Evolutionary conservation across 2,329 filamentous ascomycete species (phyloP), one percentile per base, ranked within the genome.

Genomic region (Podosphaera fusca): DNA sequence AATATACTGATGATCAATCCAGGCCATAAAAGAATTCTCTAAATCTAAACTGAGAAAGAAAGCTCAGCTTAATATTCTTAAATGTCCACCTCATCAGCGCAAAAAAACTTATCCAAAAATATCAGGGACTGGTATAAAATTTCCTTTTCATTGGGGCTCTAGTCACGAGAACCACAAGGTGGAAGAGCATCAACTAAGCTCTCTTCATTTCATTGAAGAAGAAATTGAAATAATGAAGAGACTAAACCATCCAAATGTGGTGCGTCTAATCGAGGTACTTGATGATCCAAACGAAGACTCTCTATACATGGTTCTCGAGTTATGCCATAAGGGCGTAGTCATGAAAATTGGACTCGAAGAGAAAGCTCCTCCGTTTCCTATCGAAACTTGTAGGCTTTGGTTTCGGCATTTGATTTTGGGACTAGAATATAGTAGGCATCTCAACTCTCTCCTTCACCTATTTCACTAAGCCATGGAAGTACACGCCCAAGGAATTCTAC

Each of bases 161-260:
- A 73, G 74, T 21, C 21, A 21, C 21, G 21, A 21, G 6, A 74
- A 78, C 49, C 70, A 74, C 54, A 69, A 71, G 31, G 73, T 76
- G 59, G 71, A 74, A 51, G 76, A 76, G 49, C 82, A 85, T 67
- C 83, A 82, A 63, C 73, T 74, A 33, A 79, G 82, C 64, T 80
- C 90, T 0, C 74, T 96, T 10, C 85, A 85, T 65, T 73, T 96
- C 59, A 96, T 98, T 68, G 85, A 88, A 60, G 86, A 95, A 69
- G 92, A 98, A 70, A 92, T 96, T 64, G 92, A 92, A 58, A 94
- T 96, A 67, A 96, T 98, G 89, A 98, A 96, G 74, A 96, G 96
- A 71, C 76, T 96, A 52, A 82, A 95, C 66, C 92, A 98, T 66
- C 84, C 82, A 34, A 98, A 96, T 66, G 74, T 98, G n/a, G 90